A percentile compares a stretch with the other conserved stretches of the same genome.
Conservation (phyloP, 2,329 filamentous ascomycete genomes). For the Paraphaeosphaeria minitans region DNA sequence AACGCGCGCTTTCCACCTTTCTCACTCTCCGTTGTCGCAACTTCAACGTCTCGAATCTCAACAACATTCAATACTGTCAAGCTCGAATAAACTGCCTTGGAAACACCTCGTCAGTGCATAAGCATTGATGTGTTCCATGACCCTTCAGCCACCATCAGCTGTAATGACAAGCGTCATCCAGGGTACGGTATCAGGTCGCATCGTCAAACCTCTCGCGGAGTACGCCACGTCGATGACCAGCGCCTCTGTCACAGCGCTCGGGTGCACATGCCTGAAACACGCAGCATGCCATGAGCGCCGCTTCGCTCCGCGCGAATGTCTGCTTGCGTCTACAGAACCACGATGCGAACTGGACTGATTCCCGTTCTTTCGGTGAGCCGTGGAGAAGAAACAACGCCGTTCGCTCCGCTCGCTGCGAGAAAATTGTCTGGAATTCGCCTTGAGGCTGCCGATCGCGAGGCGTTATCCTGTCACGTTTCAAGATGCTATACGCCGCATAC, state of each 20-base stretch:
- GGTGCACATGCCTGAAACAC: slow-evolving; percentile 17
- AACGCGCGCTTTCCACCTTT: neutral
- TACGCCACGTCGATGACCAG: slow-evolving; percentile 19
- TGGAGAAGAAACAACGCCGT: slow-evolving; percentile 20
- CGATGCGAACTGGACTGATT: slow-evolving; percentile 7
- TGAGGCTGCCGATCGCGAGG: slow-evolving; percentile 17
- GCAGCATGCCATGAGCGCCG: slow-evolving; percentile 7
- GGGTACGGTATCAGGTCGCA: slow-evolving; percentile 29
- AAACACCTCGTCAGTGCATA: slow-evolving; percentile 14
- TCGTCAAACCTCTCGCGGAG: slow-evolving; percentile 19
- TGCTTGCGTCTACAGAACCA: slow-evolving; percentile 4
- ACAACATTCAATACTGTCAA: slow-evolving; percentile 6
- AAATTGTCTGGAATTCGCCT: slow-evolving; percentile 20
- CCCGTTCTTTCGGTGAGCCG: neutral
- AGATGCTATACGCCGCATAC: slow-evolving; percentile 12
- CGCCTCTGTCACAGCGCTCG: slow-evolving; percentile 21
- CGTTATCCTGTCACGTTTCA: slow-evolving; percentile 35
- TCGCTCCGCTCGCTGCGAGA: slow-evolving; percentile 27
- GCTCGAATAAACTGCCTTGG: slow-evolving; percentile 14
- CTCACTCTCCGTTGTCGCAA: neutral
- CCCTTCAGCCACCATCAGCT: neutral
- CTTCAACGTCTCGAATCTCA: neutral
- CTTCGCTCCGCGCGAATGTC: slow-evolving; percentile 23
- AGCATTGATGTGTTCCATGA: slow-evolving; percentile 3
- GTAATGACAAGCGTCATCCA: slow-evolving; percentile 19